Evolutionary conservation across 2,329 filamentous ascomycete species (phyloP).

Genomic region (Claviceps pazoutovae): DNA sequence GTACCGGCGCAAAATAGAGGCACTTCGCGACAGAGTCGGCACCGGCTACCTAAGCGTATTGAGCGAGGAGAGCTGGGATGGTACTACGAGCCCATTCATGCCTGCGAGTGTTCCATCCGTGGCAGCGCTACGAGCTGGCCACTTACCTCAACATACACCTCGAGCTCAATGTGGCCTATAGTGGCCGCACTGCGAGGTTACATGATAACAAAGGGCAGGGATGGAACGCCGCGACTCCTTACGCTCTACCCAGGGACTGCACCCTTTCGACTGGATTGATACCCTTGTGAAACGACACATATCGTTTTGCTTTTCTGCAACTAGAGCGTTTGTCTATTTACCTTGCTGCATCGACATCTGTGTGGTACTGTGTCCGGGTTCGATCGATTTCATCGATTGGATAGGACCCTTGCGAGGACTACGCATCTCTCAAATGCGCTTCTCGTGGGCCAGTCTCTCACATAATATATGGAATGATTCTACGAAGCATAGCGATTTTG

Average conservation of each 20-base stretch:
- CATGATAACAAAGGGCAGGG: not conserved
- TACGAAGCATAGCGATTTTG: conserved; percentile 27
- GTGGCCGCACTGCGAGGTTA: conserved; percentile 36
- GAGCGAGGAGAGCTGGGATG: conserved; percentile 59
- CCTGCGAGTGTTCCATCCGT: conserved; percentile 13
- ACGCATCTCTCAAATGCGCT: not conserved
- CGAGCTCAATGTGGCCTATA: conserved; percentile 35
- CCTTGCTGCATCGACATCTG: not conserved
- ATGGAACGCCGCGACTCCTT: not conserved
- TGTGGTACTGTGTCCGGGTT: not conserved
- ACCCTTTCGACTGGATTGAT: conserved; percentile 2
- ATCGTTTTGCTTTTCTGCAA: not conserved
- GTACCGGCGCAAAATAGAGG: conserved; percentile 80
- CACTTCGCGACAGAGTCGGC: conserved; percentile 71
- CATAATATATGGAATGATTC: conserved; percentile 11
- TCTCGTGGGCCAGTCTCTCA: conserved; percentile 9
- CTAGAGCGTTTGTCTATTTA: not conserved
- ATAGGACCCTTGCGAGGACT: not conserved
- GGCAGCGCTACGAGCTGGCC: conserved; percentile 17
- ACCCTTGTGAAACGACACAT: not conserved
- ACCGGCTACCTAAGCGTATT: conserved; percentile 78
- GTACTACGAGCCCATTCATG: conserved; percentile 17
- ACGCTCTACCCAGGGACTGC: not conserved
- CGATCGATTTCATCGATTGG: not conserved
- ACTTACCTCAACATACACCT: conserved; percentile 17